These are phyloP conservation scores for Cyathus olla DNA, from an alignment of 1,284 basidiomycete species.

Conservation along the genomic window DNA sequence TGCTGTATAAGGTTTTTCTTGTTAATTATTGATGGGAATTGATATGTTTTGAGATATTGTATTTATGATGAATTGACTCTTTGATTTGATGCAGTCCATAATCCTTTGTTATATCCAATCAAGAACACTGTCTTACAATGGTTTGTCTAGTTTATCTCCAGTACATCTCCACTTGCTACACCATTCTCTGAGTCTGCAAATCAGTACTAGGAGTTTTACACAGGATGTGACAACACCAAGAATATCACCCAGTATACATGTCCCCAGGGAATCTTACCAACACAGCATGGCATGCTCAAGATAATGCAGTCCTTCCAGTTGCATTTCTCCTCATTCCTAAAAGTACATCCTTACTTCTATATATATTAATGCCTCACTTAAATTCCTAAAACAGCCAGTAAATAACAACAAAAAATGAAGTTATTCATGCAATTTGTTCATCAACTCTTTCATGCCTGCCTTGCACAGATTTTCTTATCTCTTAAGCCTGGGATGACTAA, in stretches of 20 bases:
- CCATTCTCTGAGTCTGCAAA: no score
- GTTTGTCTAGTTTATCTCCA: no score
- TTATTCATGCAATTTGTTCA: slow-evolving; percentile 30
- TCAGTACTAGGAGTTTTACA: no score
- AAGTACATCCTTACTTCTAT: neutral
- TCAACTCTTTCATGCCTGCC: slow-evolving; percentile 36
- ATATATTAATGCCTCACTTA: neutral
- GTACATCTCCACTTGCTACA: no score
- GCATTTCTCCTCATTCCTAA: slow-evolving; percentile 2
- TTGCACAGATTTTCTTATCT: slow-evolving; percentile 24
- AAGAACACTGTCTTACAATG: no score
- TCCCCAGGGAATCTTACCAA: neutral
- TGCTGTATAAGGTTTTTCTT: no score
- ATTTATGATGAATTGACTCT: no score
- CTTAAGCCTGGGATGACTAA: slow-evolving; percentile 22
- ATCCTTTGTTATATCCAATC: no score
- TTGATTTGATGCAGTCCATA: no score
- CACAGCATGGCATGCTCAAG: neutral
- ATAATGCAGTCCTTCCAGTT: neutral
- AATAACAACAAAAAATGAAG: slow-evolving; percentile 17
- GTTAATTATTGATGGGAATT: no score
- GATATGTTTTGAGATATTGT: no score
- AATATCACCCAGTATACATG: neutral
- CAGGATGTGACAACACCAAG: neutral
- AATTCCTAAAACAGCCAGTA: slow-evolving; percentile 13